Conservation (phyloP, 2,329 filamentous ascomycete genomes). For the Keithomyces neogunnii region DNA sequence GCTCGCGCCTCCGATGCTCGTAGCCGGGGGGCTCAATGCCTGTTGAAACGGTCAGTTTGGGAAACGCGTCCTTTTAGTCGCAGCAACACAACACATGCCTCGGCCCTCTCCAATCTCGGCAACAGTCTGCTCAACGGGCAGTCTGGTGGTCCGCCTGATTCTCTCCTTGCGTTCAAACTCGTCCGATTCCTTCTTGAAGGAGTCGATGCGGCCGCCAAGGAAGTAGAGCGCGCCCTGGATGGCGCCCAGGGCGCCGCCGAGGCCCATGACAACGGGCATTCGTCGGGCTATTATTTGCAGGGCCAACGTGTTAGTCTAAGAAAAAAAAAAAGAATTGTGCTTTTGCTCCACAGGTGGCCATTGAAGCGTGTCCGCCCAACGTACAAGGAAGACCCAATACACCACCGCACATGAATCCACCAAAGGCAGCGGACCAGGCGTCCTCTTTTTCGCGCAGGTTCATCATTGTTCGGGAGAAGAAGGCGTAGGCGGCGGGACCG, state of each 20-base stretch:
- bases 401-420: slow-evolving; percentile 67
- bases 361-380: slow-evolving; percentile 16
- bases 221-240: slow-evolving; percentile 58
- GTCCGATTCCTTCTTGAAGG: slow-evolving; percentile 47
- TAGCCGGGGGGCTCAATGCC: slow-evolving; percentile 77
- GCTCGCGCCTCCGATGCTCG: slow-evolving; percentile 71
- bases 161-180: slow-evolving; percentile 72
- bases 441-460: slow-evolving; percentile 85
- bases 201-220: slow-evolving; percentile 52
- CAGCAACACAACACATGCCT: slow-evolving; percentile 45
- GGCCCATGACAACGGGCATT: slow-evolving; percentile 62
- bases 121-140: slow-evolving; percentile 71
- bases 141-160: slow-evolving; percentile 63
- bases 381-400: slow-evolving; percentile 66
- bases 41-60: slow-evolving; percentile 24
- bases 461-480: slow-evolving; percentile 66
- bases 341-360: no score
- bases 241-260: slow-evolving; percentile 48
- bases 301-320: no score
- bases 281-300: slow-evolving; percentile 29
- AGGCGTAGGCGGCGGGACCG: slow-evolving; percentile 64
- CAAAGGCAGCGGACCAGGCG: slow-evolving; percentile 62
- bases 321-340: no score
- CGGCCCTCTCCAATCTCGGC: slow-evolving; percentile 77
- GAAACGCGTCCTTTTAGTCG: background rate